phyloP scores from a whole-genome alignment of 768 basidiomycete species.

The Clavaria fumosa region DNA sequence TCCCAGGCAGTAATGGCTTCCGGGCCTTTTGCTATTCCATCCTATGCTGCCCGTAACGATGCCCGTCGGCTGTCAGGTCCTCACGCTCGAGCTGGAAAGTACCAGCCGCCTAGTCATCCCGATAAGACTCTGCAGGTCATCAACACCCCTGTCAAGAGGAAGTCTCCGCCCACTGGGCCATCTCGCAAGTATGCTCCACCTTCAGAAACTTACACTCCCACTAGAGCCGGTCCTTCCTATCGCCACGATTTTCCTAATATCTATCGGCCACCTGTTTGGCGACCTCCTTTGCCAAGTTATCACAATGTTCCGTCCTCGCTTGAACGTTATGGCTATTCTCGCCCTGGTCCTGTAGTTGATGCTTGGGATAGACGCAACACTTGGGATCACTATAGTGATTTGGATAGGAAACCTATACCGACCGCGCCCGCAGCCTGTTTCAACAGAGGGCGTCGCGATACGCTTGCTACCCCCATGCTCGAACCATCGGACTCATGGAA shows the following conservation, averaged over 20 bases:
- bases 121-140: too few relatives aligned
- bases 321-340: constrained; percentile 29
- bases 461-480: constrained; percentile 32
- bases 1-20: too few relatives aligned
- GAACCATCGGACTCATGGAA: constrained; percentile 67
- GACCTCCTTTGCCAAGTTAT: constrained; percentile 16
- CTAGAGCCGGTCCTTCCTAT: constrained; percentile 21
- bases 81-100: too few relatives aligned
- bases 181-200: constrained; percentile 29
- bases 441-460: constrained; percentile 20
- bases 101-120: too few relatives aligned
- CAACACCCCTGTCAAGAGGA: too few relatives aligned
- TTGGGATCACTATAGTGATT: constrained; percentile 24
- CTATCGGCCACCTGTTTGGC: constrained; percentile 27
- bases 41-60: too few relatives aligned
- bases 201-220: constrained; percentile 33
- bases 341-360: constrained; percentile 23
- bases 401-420: constrained; percentile 29
- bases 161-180: constrained; percentile 34
- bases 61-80: too few relatives aligned
- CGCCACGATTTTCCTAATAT: constrained; percentile 26
- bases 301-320: constrained; percentile 38
- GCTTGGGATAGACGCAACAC: constrained; percentile 30
- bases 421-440: constrained; percentile 25
- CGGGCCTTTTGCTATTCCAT: too few relatives aligned